Percentiles rank a stretch among this genome's conserved stretches.
These are phyloP conservation scores for Esteya vermicola DNA, from an alignment of 2,329 filamentous ascomycete genomes.

Conservation along the genomic window DNA sequence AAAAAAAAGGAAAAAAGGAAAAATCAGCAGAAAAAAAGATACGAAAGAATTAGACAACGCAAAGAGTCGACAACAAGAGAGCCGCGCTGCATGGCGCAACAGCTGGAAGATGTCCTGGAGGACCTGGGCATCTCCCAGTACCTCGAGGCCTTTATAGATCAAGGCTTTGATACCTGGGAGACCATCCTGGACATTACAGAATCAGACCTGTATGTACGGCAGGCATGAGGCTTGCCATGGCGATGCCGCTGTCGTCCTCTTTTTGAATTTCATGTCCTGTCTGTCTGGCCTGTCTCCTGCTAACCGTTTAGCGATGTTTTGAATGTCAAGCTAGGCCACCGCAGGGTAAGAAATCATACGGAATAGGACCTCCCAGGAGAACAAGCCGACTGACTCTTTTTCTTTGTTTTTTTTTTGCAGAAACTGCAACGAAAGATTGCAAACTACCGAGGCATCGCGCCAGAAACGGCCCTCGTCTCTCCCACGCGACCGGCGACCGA, in stretches of 20 bases:
- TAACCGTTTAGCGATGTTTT: constrained; percentile 42
- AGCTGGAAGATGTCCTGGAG: constrained; percentile 51
- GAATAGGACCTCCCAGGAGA: too few species aligned
- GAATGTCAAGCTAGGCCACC: constrained; percentile 66
- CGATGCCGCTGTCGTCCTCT: too few species aligned
- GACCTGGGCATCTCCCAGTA: constrained; percentile 71
- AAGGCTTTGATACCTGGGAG: constrained; percentile 78
- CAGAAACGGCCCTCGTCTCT: constrained; percentile 35
- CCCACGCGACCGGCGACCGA: constrained; percentile 37
- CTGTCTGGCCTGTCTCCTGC: too few species aligned
- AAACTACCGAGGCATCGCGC: constrained; percentile 50
- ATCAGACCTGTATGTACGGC: constrained; percentile 61
- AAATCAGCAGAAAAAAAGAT: too few species aligned
- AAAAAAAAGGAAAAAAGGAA: too few species aligned
- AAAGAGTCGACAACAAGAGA: too few species aligned
- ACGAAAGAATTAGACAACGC: too few species aligned
- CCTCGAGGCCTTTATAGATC: constrained; percentile 55
- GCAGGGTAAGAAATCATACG: constrained; percentile 49
- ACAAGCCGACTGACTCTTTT: neutral
- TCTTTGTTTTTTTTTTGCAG: constrained; percentile 23
- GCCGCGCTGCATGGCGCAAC: constrained; percentile 36
- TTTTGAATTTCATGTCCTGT: too few species aligned
- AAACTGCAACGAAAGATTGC: constrained; percentile 76
- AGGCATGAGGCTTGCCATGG: too few species aligned
- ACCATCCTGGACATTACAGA: constrained; percentile 74